Evolutionary conservation across 768 basidiomycete species (phyloP), one percentile per base, ranked within the genome.

Genomic region (Mycena alexandri): DNA sequence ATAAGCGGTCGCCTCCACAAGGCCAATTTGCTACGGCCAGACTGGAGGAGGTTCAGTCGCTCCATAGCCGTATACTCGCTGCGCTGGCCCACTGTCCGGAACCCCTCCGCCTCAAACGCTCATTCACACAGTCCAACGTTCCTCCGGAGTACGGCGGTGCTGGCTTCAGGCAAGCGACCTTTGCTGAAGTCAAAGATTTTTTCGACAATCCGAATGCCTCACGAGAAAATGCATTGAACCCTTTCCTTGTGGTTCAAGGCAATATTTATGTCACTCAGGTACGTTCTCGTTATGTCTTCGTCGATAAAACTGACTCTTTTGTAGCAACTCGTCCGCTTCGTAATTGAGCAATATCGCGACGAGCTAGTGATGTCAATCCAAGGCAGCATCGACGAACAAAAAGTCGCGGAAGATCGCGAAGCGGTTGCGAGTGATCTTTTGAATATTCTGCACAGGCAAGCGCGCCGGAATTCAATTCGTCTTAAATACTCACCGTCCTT

Each of bases 201-300:
- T 97, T 96, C 76, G 91, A 95, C 70, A 93, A 96, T 73, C 95
- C 95, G 14, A 92, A 94, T 68, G 93, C 93, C 10, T 93, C 89
- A 11, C 86, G 92, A 22, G 93, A 89, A 62, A 93, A 93, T 73
- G 94, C 95, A 0, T 85, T 93, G 59, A 95, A 97, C 76, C 91
- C 93, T 21, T 96, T 92, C 84, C 83, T 96, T 36, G 94, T 97
- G 36, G 93, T 95, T 87, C 95, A 96, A 78, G 93, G 92, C 41
- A 97, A 97, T 74, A 82, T 97, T 46, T 96, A 92, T 72, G 95
- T 96, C 72, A 96, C 95, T 13, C 95, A 96, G 87, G 94, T 92
- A 69, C 66, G 85, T 61, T 16, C 14, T n/a, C 53, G 29, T 43
- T 14, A 48, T 52, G 46, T 66, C 19, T 41, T 33, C 21, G 38